phyloP scores from a whole-genome alignment of 2,329 filamentous ascomycete species.

The Camptophora hylomeconis region DNA sequence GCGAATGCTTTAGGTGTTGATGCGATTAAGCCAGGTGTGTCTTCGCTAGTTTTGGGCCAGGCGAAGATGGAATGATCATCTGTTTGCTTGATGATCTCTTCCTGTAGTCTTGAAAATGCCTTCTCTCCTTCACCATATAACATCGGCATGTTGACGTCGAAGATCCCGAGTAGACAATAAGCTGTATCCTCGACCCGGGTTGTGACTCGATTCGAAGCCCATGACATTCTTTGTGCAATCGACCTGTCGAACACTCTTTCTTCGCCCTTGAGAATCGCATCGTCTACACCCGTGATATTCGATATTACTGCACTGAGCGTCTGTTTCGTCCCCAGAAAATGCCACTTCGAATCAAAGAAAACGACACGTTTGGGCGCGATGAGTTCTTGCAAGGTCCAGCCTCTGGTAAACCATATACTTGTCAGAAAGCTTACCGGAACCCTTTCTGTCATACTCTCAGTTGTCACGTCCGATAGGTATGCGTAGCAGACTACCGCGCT shows the following conservation, averaged over 20 bases:
- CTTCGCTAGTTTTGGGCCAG: slow-evolving; percentile 6
- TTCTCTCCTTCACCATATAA: slow-evolving; percentile 18
- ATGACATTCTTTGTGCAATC: slow-evolving; percentile 17
- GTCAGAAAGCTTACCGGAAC: not conserved
- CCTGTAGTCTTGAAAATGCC: slow-evolving; percentile 16
- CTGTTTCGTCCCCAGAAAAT: slow-evolving; percentile 8
- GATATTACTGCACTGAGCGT: not conserved
- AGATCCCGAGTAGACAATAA: slow-evolving; percentile 17
- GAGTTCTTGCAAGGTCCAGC: slow-evolving; percentile 21
- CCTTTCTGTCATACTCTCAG: not conserved
- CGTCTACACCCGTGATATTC: slow-evolving; percentile 4
- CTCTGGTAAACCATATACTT: slow-evolving; percentile 17
- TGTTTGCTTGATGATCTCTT: slow-evolving; percentile 15
- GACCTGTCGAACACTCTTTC: slow-evolving; percentile 4
- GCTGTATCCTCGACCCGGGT: slow-evolving; percentile 16
- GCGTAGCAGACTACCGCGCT: slow-evolving; percentile 12
- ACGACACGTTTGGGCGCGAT: slow-evolving; percentile 16
- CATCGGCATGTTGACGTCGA: slow-evolving; percentile 18
- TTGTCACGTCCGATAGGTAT: slow-evolving; percentile 11
- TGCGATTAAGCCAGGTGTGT: slow-evolving; percentile 8
- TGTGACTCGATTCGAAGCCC: slow-evolving; percentile 14
- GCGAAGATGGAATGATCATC: slow-evolving; percentile 16
- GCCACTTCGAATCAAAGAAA: slow-evolving; percentile 14
- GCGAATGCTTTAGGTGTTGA: slow-evolving; percentile 8
- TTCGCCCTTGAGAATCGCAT: slow-evolving; percentile 2